Evolutionary conservation across 495 filamentous ascomycete species (phyloP).

Genomic region (Chaetomium cochliodes): DNA sequence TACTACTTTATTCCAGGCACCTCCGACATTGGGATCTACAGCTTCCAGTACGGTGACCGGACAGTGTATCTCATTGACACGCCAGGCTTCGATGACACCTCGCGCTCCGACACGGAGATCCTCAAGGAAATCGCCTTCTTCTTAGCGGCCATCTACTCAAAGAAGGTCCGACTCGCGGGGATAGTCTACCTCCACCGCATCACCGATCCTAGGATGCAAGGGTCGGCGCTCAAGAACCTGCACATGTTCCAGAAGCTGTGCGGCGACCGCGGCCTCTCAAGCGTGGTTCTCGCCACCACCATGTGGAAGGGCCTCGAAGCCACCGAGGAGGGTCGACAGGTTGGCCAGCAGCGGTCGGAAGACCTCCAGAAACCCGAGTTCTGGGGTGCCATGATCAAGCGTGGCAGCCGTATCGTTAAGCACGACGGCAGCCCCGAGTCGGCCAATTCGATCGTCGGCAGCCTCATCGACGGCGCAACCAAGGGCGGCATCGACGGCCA

Average conservation of each 20-base stretch:
- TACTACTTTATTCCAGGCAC: too few relatives aligned
- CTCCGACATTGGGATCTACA: not conserved
- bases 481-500: not conserved
- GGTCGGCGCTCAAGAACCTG: constrained; percentile 25
- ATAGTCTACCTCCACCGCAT: constrained; percentile 30
- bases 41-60: not conserved
- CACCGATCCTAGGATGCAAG: constrained; percentile 40
- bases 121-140: constrained; percentile 28
- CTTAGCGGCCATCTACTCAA: constrained; percentile 24
- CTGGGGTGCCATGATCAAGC: not conserved
- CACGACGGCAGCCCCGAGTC: not conserved
- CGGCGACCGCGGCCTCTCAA: not conserved
- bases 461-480: not conserved
- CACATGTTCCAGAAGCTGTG: constrained; percentile 38
- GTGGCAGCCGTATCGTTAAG: not conserved
- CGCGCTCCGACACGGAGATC: constrained; percentile 32
- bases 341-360: not conserved
- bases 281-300: constrained; percentile 1
- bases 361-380: not conserved
- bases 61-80: constrained; percentile 32
- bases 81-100: constrained; percentile 41
- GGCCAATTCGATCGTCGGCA: not conserved
- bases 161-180: constrained; percentile 16
- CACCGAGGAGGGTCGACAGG: not conserved
- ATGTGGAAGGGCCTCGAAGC: not conserved